Percentiles rank a stretch among this genome's conserved stretches.
Conservation (phyloP, 768 basidiomycete genomes). For the Naganishia friedmannii region DNA sequence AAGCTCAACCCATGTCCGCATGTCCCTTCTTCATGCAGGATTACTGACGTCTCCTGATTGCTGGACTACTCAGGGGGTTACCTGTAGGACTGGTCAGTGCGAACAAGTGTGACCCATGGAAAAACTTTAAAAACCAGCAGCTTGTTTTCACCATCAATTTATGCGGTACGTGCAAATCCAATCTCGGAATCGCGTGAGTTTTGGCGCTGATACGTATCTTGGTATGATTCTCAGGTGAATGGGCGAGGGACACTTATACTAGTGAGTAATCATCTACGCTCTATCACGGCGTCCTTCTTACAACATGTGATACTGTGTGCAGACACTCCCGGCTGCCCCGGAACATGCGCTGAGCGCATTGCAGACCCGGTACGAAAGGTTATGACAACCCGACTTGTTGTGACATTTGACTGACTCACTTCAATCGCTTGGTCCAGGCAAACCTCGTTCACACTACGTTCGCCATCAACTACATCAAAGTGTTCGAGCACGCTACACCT, state of each 20-base stretch:
- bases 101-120: conserved; percentile 44
- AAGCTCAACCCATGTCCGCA: too few relatives aligned
- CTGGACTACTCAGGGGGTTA: conserved; percentile 39
- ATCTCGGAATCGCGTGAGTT: not conserved
- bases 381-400: not conserved
- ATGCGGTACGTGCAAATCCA: conserved; percentile 40
- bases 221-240: conserved; percentile 38
- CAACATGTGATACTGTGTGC: conserved; percentile 24
- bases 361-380: conserved; percentile 37
- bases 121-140: conserved; percentile 46
- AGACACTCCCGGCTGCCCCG: conserved; percentile 42
- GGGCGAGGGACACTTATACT: conserved; percentile 43
- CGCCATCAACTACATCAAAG: conserved; percentile 47
- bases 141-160: conserved; percentile 50
- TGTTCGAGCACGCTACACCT: conserved; percentile 38
- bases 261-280: conserved; percentile 33
- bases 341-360: conserved; percentile 46
- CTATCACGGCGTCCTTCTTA: not conserved
- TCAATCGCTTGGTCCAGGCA: conserved; percentile 29
- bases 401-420: not conserved
- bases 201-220: not conserved
- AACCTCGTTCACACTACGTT: conserved; percentile 48
- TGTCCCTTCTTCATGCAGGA: too few relatives aligned
- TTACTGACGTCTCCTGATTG: too few relatives aligned
- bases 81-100: conserved; percentile 44